phyloP scores from a whole-genome alignment of 1,139 yeast genomes.

The Spencermartinsiella ligniputridi region DNA sequence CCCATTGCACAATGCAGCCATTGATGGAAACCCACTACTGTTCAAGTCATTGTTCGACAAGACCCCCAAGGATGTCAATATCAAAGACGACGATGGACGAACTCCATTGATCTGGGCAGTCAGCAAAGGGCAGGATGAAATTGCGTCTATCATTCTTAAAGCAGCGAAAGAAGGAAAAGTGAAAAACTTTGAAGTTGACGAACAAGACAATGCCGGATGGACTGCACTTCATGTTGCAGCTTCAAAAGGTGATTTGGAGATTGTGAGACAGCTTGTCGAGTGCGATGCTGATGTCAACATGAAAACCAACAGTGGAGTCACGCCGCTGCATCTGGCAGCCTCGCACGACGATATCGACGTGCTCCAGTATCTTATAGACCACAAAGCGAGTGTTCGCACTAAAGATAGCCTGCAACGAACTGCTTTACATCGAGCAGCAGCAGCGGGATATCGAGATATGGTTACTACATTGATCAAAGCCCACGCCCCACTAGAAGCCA shows the following conservation, averaged over 20 bases:
- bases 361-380: conserved; percentile 47
- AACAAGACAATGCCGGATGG: conserved; percentile 79
- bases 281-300: conserved; percentile 47
- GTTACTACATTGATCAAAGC: conserved; percentile 48
- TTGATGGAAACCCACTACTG: conserved; percentile 48
- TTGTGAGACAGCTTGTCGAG: conserved; percentile 44
- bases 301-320: conserved; percentile 64
- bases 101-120: conserved; percentile 91
- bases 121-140: conserved; percentile 53
- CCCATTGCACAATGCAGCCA: conserved; percentile 55
- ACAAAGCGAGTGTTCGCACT: conserved; percentile 56
- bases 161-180: conserved; percentile 28
- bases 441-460: conserved; percentile 61
- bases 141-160: conserved; percentile 49
- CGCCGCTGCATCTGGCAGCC: conserved; percentile 72
- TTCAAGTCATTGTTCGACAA: conserved; percentile 47
- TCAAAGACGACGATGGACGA: conserved; percentile 68
- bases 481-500: conserved; percentile 61
- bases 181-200: conserved; percentile 55
- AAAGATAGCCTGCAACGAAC: conserved; percentile 65
- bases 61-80: conserved; percentile 44
- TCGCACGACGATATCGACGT: conserved; percentile 58
- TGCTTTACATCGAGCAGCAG: conserved; percentile 80
- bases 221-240: conserved; percentile 80
- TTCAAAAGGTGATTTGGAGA: conserved; percentile 59